Evolutionary conservation across 176 grass and related monocot genomes (phyloP).

Genomic region (Eremochloa ophiuroides): DNA sequence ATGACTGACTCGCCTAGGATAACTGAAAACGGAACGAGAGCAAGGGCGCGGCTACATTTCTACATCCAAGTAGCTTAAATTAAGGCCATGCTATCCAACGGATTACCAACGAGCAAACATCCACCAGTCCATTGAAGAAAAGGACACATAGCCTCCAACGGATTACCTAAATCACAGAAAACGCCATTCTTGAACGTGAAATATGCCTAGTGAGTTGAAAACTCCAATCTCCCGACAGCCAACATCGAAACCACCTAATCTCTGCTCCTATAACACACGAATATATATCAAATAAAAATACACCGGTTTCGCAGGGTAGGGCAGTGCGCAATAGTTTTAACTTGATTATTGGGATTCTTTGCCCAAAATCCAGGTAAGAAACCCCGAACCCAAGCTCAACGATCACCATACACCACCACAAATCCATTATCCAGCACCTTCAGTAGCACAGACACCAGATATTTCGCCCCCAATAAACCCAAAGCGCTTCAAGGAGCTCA

Average conservation of each 20-base stretch:
- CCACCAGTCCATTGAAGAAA: not conserved
- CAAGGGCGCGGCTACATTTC: not conserved
- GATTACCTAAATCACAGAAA: slow-evolving; percentile 2
- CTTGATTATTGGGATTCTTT: not conserved
- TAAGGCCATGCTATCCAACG: not conserved
- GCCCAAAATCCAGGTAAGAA: slow-evolving; percentile 17
- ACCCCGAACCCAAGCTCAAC: slow-evolving; percentile 1
- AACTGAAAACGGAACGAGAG: not conserved
- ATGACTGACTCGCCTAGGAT: not conserved
- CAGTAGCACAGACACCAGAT: not conserved
- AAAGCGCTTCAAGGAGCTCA: slow-evolving; percentile 8
- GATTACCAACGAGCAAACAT: slow-evolving; percentile 17
- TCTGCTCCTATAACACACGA: not conserved
- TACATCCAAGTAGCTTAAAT: slow-evolving; percentile 1
- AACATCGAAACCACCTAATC: not conserved
- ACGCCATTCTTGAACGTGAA: not conserved
- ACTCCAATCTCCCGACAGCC: not conserved
- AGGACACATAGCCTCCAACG: not conserved
- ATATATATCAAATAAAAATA: not conserved
- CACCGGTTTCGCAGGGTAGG: not conserved
- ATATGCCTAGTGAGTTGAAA: not conserved
- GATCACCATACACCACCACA: not conserved
- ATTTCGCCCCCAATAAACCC: slow-evolving; percentile 1
- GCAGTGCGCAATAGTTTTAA: not conserved
- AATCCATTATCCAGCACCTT: not conserved